These are phyloP conservation scores for Penicillium nordicum DNA, from an alignment of 2,329 filamentous ascomycete species.

Conservation along the genomic window DNA sequence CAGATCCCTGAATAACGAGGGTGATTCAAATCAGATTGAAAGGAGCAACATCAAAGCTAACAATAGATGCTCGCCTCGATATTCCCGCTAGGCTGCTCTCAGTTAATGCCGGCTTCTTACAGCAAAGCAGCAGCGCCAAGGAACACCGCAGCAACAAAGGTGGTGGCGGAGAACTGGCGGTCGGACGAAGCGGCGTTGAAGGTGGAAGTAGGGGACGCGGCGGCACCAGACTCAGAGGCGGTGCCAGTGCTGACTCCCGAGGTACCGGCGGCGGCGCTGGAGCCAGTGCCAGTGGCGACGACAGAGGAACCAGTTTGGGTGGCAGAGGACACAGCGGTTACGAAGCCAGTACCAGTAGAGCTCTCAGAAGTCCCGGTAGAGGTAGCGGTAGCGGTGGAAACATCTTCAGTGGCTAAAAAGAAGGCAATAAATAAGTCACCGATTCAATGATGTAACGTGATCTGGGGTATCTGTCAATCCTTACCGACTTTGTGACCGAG, in stretches of 20 bases:
- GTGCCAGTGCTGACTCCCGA: conserved; percentile 9
- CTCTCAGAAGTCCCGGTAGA: conserved; percentile 21
- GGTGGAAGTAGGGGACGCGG: conserved; percentile 19
- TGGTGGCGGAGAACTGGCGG: conserved; percentile 36
- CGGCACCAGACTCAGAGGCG: conserved; percentile 14
- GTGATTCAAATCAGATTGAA: conserved; percentile 5
- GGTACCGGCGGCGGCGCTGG: not conserved
- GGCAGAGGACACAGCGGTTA: conserved; percentile 19
- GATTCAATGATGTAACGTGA: not conserved
- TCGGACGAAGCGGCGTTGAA: conserved; percentile 26
- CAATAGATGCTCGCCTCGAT: conserved; percentile 10
- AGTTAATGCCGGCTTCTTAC: conserved; percentile 18
- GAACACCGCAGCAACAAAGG: conserved; percentile 41
- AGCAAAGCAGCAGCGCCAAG: conserved; percentile 40
- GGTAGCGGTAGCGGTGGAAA: conserved; percentile 28
- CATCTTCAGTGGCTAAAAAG: conserved; percentile 12
- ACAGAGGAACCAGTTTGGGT: conserved; percentile 16
- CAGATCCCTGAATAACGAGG: not conserved
- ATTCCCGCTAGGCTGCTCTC: not conserved
- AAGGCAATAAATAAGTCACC: conserved; percentile 6
- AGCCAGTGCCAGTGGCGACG: conserved; percentile 21
- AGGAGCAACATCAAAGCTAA: conserved; percentile 15
- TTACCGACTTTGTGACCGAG: conserved; percentile 43
- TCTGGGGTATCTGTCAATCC: conserved; percentile 13
- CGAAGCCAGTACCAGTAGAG: conserved; percentile 23